Evolutionary conservation across 1,284 basidiomycete genomes (phyloP), one percentile per base, ranked within the genome.

Genomic region (Ceratobasidium sp.): DNA sequence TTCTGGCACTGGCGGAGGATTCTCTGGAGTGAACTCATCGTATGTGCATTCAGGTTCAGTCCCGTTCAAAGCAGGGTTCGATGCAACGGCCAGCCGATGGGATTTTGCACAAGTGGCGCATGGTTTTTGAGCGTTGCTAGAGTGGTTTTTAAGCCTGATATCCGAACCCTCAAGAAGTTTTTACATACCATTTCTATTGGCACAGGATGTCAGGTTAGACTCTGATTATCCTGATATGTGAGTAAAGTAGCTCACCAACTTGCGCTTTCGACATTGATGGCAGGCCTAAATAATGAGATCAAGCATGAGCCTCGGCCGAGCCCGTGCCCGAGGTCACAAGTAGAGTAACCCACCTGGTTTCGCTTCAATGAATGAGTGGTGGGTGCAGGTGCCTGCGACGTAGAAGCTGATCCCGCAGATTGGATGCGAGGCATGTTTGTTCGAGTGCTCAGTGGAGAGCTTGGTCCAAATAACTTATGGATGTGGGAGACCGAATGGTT

Each of bases 251-350:
- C 59, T 39, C 50, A 62, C 59, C 49, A 62, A 27, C 49, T 62
- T 62, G 30, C 59, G 59, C 21, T 62, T 62, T 19, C 59, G 59
- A 62, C 59, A 62, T 62, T 62, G 59, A 47, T 62, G 59, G 59
- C 59, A 62, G 25, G 59, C 59, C 59, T 62, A 30, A 11, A 53
- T 52, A 27, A 27, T 46, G 42, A 14, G 39, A 8, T n/a, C n/a
- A 44, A 36, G 23, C 21, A 19, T 56, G 16, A 41, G 19, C 23
- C 59, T 62, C 59, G 59, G 59, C 46, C 46, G 59, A 53, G 59
- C 36, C 33, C 59, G 25, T 62, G 59, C 59, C 59, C 59, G 59
- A 62, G 59, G 59, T 62, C 59, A 62, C 59, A 47, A 53, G 59
- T 42, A 36, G 33, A 36, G 33, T 9, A 36, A 53, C 59, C 27